Conservation (phyloP, 371 early-diverging fungal genomes). For the Mortierella sp. region DNA sequence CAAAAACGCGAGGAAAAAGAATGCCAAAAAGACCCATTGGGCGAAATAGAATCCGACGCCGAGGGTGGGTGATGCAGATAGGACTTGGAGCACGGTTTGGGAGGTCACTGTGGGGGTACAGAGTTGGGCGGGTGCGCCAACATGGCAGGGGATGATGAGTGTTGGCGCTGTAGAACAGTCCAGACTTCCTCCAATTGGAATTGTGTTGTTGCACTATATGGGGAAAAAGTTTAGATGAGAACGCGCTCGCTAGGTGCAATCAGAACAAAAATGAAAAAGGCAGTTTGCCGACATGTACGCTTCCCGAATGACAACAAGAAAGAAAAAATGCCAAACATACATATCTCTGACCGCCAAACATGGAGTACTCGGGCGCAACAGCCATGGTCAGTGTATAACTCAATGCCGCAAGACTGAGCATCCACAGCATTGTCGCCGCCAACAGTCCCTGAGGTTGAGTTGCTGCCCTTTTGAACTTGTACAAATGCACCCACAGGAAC, state of each 20-base stretch:
- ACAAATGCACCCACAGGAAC: slow-evolving; percentile 71
- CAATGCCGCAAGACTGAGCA: slow-evolving; percentile 69
- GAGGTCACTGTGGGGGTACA: slow-evolving; percentile 74
- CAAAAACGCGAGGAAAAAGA: slow-evolving; percentile 63
- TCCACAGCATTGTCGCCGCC: slow-evolving; percentile 64
- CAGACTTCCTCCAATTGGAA: slow-evolving; percentile 28
- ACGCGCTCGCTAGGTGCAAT: neutral
- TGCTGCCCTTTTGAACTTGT: slow-evolving; percentile 62
- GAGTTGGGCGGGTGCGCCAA: slow-evolving; percentile 64
- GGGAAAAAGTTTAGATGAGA: neutral
- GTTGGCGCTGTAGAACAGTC: slow-evolving; percentile 64
- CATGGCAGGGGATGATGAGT: slow-evolving; percentile 67
- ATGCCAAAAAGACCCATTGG: slow-evolving; percentile 66
- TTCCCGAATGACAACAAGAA: neutral
- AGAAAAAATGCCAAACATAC: slow-evolving; percentile 58
- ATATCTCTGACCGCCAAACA: slow-evolving; percentile 78
- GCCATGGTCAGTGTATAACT: slow-evolving; percentile 69
- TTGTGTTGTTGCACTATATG: slow-evolving; percentile 69
- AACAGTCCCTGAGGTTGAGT: slow-evolving; percentile 76
- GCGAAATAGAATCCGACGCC: slow-evolving; percentile 64
- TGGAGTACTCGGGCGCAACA: slow-evolving; percentile 76
- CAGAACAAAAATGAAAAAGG: neutral
- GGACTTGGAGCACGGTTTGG: slow-evolving; percentile 62
- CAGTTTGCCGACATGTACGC: neutral
- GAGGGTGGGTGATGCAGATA: slow-evolving; percentile 65